Base-by-base conservation (phyloP, 148 eudicot species). In the Selenicereus undatus region DNA sequence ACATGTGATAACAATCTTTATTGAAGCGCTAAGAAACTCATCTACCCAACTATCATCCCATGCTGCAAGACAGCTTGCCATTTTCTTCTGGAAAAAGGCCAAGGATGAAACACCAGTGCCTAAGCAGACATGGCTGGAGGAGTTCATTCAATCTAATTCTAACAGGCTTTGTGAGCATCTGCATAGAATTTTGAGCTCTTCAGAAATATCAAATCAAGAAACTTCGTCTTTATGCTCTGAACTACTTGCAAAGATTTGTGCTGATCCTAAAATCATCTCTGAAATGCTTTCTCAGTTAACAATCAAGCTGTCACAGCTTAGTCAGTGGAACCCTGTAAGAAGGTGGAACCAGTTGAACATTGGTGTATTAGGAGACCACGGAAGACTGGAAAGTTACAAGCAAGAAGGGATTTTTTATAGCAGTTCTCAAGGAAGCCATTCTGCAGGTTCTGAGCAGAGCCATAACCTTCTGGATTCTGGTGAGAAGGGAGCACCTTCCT, bases 271-370 rank as follows among this genome's bases (percentile, higher is more conserved):
- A 83, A 39, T 84, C 78, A 64, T 91, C 70, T 78, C 65, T 78
- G 88, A 86, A 75, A 83, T 85, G 78, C 84, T 93, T 87, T 81
- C 83, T 62, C 82, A 83, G 78, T 86, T 85, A 81, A 86, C 89
- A 79, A 68, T 82, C 24, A 84, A 84, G 75, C 83, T 89, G 87
- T 78, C 88, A 72, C 86, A 81, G 68, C 80, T 82, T 79, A 76
- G 79, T 83, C 86, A 84, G 79, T 87, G 85, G 73, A 94, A 88
- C 81, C 83, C 88, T 26, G 76, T 75, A 71, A 83, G 82, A 82
- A 88, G 93, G 86, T 97, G 99, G 99, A 79, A 45, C 58, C 88
- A 91, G 82, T 85, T 91, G 78, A 88, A 89, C 81, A 69, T 52
- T 58, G 82, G 86, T 83, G 75, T 86, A 48, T 71, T 79, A 26